These are phyloP conservation scores for Aegilops bicornis DNA, from an alignment of 176 grass and related monocot genomes.

Conservation along the genomic window DNA sequence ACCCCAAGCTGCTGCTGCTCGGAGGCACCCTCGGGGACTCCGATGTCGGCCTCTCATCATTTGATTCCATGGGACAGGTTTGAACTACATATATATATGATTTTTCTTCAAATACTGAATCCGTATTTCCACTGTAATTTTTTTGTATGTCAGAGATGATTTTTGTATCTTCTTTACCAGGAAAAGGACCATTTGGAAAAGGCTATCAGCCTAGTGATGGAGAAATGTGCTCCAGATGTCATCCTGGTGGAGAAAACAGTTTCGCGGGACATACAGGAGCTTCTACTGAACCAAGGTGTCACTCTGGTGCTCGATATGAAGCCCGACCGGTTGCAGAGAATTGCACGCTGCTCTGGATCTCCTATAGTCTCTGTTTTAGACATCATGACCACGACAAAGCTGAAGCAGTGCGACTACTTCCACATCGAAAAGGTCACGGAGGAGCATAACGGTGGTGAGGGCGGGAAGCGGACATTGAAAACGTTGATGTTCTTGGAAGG, in stretches of 20 bases:
- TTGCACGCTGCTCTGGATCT: slow-evolving; percentile 64
- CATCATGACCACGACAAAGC: slow-evolving; percentile 39
- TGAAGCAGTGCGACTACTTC: slow-evolving; percentile 77
- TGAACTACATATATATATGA: background rate
- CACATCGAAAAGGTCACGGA: slow-evolving; percentile 68
- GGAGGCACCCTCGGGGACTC: slow-evolving; percentile 64
- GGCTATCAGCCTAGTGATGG: slow-evolving; percentile 45
- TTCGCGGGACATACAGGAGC: slow-evolving; percentile 77
- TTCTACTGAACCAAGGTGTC: slow-evolving; percentile 54
- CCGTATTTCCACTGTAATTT: too few species aligned
- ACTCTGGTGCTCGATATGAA: slow-evolving; percentile 89
- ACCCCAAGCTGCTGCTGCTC: slow-evolving; percentile 74
- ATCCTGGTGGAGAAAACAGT: slow-evolving; percentile 90
- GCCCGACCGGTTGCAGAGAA: slow-evolving; percentile 58
- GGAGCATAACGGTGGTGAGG: slow-evolving; percentile 47
- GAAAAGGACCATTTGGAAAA: slow-evolving; percentile 63
- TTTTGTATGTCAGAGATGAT: background rate
- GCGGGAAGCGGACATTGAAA: slow-evolving; percentile 55
- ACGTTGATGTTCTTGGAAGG: slow-evolving; percentile 86
- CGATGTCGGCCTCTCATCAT: slow-evolving; percentile 64
- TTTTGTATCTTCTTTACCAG: slow-evolving; percentile 38
- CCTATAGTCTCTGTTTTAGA: slow-evolving; percentile 56
- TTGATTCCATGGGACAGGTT: slow-evolving; percentile 73
- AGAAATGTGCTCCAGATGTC: slow-evolving; percentile 67
- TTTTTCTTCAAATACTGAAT: background rate